phyloP scores from a whole-genome alignment of 176 grass and related monocot species.

The Oryza brachyantha region DNA sequence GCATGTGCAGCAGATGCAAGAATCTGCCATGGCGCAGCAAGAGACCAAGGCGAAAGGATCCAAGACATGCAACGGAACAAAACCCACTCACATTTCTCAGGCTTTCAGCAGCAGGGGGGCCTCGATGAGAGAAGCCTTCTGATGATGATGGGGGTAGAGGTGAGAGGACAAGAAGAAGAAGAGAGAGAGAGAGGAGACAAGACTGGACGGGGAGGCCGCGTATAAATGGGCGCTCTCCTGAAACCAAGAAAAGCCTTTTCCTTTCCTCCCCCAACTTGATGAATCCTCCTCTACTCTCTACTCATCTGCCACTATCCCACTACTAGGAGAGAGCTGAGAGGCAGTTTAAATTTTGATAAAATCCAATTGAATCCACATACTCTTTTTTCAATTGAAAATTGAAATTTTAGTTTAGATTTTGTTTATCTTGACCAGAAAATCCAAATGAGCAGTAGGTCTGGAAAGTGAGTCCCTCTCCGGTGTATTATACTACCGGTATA shows the following conservation, averaged over 20 bases:
- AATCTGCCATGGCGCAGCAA: slow-evolving; percentile 5
- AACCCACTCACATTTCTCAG: slow-evolving; percentile 42
- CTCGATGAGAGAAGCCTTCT: neutral
- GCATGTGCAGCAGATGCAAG: slow-evolving; percentile 8
- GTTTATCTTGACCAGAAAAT: too few relatives aligned
- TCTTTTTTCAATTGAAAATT: too few relatives aligned
- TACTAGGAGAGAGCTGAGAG: too few relatives aligned
- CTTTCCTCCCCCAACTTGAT: neutral
- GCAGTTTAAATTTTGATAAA: too few relatives aligned
- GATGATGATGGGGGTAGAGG: slow-evolving; percentile 5
- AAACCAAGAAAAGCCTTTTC: slow-evolving; percentile 16
- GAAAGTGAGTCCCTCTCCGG: too few relatives aligned
- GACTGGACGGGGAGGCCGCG: slow-evolving; percentile 19
- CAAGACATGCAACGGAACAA: slow-evolving; percentile 19
- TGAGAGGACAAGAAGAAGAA: neutral
- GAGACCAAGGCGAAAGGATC: slow-evolving; percentile 31
- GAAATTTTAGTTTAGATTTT: too few relatives aligned
- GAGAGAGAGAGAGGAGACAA: slow-evolving; percentile 13
- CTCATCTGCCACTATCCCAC: neutral
- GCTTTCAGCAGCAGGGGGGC: neutral
- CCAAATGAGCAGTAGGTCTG: too few relatives aligned
- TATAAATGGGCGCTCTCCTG: slow-evolving; percentile 39
- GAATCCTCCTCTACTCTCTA: too few relatives aligned
- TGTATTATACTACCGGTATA: too few relatives aligned
- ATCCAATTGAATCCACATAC: too few relatives aligned